phyloP scores from a whole-genome alignment of 1,284 basidiomycete genomes.

The Violaceomyces palustris region DNA sequence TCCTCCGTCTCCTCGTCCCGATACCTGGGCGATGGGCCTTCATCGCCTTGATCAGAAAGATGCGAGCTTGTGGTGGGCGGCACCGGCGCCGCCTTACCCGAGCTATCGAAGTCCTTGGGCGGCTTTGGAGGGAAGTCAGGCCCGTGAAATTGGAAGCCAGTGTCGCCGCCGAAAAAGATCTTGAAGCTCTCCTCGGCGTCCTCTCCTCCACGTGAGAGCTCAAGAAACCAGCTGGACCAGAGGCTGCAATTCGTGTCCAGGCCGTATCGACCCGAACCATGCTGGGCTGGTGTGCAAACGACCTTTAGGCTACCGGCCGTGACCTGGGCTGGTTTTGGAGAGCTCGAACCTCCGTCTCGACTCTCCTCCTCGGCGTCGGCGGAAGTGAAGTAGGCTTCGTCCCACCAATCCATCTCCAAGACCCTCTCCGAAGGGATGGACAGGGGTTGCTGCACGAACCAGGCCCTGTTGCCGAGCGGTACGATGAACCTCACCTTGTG shows the following conservation, averaged over 20 bases:
- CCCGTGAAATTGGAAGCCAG: conserved; percentile 44
- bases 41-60: too few species aligned
- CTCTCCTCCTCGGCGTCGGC: not conserved
- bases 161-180: conserved; percentile 48
- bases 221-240: conserved; percentile 45
- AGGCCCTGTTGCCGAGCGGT: conserved; percentile 44
- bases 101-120: too few species aligned
- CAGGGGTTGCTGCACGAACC: conserved; percentile 26
- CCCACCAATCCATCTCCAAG: conserved; percentile 50
- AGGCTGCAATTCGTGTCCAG: conserved; percentile 34
- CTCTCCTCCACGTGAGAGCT: conserved; percentile 5
- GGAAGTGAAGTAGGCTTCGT: conserved; percentile 17
- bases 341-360: not conserved
- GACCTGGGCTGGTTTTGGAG: not conserved
- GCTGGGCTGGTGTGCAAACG: conserved; percentile 48
- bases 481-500: conserved; percentile 37
- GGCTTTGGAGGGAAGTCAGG: conserved; percentile 16
- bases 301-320: not conserved
- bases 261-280: conserved; percentile 42
- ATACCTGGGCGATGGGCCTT: too few species aligned
- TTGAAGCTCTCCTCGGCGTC: conserved; percentile 6
- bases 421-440: conserved; percentile 31
- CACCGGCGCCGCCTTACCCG: too few species aligned
- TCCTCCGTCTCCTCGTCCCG: too few species aligned
- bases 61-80: too few species aligned